Conservation (phyloP, 345 rosid species). For the Lenwebbia sp. region DNA sequence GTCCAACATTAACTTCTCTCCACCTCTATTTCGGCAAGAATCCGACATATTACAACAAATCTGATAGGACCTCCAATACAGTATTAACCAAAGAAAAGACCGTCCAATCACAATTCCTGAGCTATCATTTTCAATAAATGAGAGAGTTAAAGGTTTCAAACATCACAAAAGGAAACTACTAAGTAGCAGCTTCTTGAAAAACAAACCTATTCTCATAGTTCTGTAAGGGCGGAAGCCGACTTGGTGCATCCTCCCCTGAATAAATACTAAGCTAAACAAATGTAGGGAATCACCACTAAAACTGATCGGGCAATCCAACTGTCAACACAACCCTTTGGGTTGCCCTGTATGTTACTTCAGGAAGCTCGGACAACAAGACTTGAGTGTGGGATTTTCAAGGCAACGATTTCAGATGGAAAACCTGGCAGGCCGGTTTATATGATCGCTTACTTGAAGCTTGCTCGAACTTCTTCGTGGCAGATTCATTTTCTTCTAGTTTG, state of each 20-base stretch:
- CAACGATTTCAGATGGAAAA: slow-evolving; percentile 69
- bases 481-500: slow-evolving; percentile 60
- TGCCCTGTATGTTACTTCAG: not conserved
- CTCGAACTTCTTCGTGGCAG: slow-evolving; percentile 64
- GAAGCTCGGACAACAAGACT: not conserved
- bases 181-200: not conserved
- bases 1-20: not conserved
- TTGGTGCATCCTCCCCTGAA: not conserved
- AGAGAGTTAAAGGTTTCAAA: not conserved
- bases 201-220: not conserved
- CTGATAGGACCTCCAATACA: not conserved
- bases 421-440: slow-evolving; percentile 68
- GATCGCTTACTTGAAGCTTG: slow-evolving; percentile 48
- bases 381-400: not conserved
- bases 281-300: not conserved
- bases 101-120: not conserved
- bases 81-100: not conserved
- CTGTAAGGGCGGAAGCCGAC: not conserved
- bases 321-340: not conserved
- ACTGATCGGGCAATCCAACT: not conserved
- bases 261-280: not conserved
- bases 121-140: not conserved
- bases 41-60: not conserved
- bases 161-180: not conserved
- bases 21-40: not conserved